A percentile compares a stretch with the other conserved stretches of the same genome.
These are phyloP conservation scores for Medicago ruthenica DNA, from an alignment of 306 rosid species.

Conservation along the genomic window DNA sequence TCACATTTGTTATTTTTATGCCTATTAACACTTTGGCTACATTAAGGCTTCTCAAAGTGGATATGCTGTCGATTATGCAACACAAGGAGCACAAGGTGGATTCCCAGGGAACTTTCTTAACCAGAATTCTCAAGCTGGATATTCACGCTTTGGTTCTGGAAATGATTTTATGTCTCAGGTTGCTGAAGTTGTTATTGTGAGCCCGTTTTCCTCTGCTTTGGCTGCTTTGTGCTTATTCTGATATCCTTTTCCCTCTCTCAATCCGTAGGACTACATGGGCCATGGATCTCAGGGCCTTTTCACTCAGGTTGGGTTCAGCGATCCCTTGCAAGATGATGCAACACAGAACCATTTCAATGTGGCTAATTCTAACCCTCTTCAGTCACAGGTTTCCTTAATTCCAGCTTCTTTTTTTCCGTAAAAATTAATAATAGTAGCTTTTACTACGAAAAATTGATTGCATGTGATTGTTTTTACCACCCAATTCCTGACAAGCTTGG, in stretches of 20 bases:
- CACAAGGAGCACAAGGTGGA: conserved; percentile 96
- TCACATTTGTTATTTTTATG: neutral
- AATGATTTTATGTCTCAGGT: conserved; percentile 99
- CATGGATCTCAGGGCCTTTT: conserved; percentile 95
- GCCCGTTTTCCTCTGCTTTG: neutral
- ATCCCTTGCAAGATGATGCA: conserved; percentile 91
- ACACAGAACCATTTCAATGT: conserved; percentile 82
- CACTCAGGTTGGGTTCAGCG: conserved; percentile 91
- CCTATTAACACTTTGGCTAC: conserved; percentile 33
- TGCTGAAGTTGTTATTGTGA: neutral
- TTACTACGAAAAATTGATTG: neutral
- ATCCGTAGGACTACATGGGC: conserved; percentile 84
- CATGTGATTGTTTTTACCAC: conserved; percentile 6
- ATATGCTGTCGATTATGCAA: conserved; percentile 86
- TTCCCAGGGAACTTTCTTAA: conserved; percentile 91
- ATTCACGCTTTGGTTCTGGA: conserved; percentile 93
- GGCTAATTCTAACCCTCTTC: conserved; percentile 83
- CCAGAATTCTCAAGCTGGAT: conserved; percentile 95
- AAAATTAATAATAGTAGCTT: neutral
- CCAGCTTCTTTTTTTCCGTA: neutral
- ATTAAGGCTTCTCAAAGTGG: conserved; percentile 95
- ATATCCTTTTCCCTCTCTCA: conserved; percentile 1
- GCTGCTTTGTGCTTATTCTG: conserved; percentile 25
- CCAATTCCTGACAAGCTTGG: conserved; percentile 12
- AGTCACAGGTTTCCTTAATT: conserved; percentile 81